These are phyloP conservation scores for Penicillium sp. DNA, from an alignment of 2,329 filamentous ascomycete genomes.

Conservation along the genomic window DNA sequence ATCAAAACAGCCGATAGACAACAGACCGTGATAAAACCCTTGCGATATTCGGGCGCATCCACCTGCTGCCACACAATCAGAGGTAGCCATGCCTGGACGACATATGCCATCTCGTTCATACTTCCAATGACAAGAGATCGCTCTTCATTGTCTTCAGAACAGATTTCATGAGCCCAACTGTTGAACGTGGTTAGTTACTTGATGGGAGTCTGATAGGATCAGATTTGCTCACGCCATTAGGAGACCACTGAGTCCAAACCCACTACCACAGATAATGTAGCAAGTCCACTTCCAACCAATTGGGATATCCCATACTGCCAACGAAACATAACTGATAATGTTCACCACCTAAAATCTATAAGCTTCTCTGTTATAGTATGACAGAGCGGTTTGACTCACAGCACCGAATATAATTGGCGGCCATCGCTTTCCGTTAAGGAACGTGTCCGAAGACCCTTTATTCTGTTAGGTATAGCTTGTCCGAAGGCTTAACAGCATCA, in stretches of 20 bases:
- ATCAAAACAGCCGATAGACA: constrained; percentile 51
- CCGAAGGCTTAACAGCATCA: neutral
- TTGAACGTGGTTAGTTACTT: neutral
- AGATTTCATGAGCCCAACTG: constrained; percentile 54
- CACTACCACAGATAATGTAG: constrained; percentile 52
- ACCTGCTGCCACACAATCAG: constrained; percentile 62
- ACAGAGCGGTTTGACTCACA: constrained; percentile 38
- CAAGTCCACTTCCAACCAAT: constrained; percentile 60
- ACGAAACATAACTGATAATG: constrained; percentile 43
- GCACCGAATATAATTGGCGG: constrained; percentile 59
- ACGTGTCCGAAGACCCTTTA: constrained; percentile 55
- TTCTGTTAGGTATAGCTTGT: neutral
- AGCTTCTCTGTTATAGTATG: neutral
- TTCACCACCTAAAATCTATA: constrained; percentile 29
- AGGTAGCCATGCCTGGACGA: constrained; percentile 66
- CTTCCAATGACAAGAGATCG: constrained; percentile 59
- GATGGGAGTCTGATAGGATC: neutral
- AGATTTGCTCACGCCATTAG: constrained; percentile 45
- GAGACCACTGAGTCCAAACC: constrained; percentile 47
- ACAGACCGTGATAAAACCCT: constrained; percentile 57
- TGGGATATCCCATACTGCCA: constrained; percentile 50
- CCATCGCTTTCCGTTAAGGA: constrained; percentile 59
- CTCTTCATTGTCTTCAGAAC: constrained; percentile 58
- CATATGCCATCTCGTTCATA: constrained; percentile 68
- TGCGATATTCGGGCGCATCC: constrained; percentile 56